Base-by-base conservation (phyloP, 768 basidiomycete genomes). In the Pisolithus orientalis region DNA sequence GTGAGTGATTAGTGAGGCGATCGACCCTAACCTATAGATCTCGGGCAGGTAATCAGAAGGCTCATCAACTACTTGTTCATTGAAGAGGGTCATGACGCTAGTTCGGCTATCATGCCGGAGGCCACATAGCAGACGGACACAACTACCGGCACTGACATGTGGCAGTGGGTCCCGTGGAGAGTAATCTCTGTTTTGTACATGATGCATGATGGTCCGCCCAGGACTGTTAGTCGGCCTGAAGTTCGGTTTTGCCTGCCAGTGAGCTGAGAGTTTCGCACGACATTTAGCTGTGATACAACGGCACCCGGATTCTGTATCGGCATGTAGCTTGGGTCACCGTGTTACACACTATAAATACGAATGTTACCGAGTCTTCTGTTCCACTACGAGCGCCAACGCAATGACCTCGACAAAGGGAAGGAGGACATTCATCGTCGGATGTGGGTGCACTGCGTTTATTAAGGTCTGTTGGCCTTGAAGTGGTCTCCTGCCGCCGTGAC, bases 381-480 rank as follows among this genome's bases (percentile, higher is more conserved):
- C 7, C 17, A n/a, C 45, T 14, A 46, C 16, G 13, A 31, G 14
- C 31, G n/a, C 28, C 34, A 8, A 3, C 17, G 10, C 31, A 11
- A 57, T 53, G 42, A 13, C 44, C 21, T 16, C 49, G n/a, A 31
- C 25, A 21, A 58, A 55, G 29, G 53, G 56, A 44, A 48, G 49
- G 44, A 56, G 55, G 49, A 77, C 79, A 27, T 89, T 88, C 59
- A 75, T 90, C 46, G 68, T 90, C 44, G 87, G 87, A 5, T 82
- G 76, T 39, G 87, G 88, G 56, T 84, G 81, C 61, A 90, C 89
- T 0, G 82, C 82, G 21, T 90, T 90, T 64, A 83, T 80, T 63
- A 90, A 90, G 78, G 87, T 84, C 43, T 47, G 72, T 34, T 39
- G 25, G 21, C 27, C 29, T 31, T 13, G 11, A 28, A 21, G 37